These are phyloP conservation scores for Phlyctochytrium bullatum DNA, from an alignment of 192 early-diverging fungal species.

Conservation along the genomic window DNA sequence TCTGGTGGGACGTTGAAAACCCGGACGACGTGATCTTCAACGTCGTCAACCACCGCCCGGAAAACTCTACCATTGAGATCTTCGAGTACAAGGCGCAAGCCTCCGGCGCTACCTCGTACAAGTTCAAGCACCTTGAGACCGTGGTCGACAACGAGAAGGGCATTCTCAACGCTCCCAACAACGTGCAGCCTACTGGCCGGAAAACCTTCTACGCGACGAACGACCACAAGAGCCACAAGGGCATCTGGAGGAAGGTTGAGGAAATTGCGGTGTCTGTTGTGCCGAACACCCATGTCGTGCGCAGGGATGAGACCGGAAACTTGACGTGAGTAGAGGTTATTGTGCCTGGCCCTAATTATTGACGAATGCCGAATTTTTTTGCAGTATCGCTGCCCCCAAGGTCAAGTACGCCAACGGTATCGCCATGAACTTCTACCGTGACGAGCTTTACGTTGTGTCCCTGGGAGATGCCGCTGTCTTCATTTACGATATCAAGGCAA, in stretches of 20 bases:
- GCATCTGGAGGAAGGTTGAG: neutral
- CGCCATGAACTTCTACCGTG: neutral
- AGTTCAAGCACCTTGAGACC: neutral
- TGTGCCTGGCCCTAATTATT: neutral
- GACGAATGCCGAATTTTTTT: neutral
- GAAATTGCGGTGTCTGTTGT: neutral
- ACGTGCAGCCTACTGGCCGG: neutral
- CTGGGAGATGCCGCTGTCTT: neutral
- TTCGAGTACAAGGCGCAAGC: constrained; percentile 3
- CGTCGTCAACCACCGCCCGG: constrained; percentile 2
- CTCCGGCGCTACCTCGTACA: neutral
- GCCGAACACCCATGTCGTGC: neutral
- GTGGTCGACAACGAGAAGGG: neutral
- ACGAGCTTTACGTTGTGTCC: neutral
- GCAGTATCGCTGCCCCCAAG: neutral
- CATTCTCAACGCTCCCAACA: neutral
- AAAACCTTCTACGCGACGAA: constrained; percentile 1
- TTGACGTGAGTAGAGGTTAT: neutral
- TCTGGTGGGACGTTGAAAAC: constrained; percentile 5
- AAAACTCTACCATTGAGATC: constrained; percentile 4
- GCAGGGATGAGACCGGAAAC: neutral
- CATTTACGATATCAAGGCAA: neutral
- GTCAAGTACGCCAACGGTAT: neutral
- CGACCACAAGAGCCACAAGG: neutral
- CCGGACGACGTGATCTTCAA: neutral